A percentile compares a stretch with the other conserved stretches of the same genome.
These are phyloP conservation scores for Codiaeum variegatum DNA, from an alignment of 441 rosid genomes.

Conservation along the genomic window DNA sequence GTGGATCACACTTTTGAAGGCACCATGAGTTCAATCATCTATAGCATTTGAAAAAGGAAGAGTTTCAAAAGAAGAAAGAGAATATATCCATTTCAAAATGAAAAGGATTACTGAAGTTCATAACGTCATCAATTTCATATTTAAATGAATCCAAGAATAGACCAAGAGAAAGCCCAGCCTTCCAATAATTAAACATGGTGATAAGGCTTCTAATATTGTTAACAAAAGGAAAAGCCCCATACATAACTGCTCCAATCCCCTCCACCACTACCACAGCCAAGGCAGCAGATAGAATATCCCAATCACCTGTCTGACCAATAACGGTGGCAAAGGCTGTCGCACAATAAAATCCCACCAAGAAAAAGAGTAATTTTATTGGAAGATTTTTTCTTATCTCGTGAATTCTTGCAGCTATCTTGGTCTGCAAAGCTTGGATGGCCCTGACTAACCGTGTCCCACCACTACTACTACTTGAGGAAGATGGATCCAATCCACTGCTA, in stretches of 20 bases:
- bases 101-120: slow-evolving; percentile 23
- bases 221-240: slow-evolving; percentile 47
- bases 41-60: background rate
- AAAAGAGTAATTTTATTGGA: slow-evolving; percentile 63
- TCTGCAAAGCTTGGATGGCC: slow-evolving; percentile 51
- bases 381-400: slow-evolving; percentile 57
- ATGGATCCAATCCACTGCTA: slow-evolving; percentile 52
- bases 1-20: background rate
- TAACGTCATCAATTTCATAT: slow-evolving; percentile 42
- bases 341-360: slow-evolving; percentile 82
- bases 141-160: slow-evolving; percentile 92
- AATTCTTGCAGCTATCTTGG: slow-evolving; percentile 46
- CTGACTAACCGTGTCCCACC: slow-evolving; percentile 58
- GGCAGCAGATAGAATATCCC: slow-evolving; percentile 91
- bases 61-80: slow-evolving; percentile 26
- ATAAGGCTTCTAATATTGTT: slow-evolving; percentile 46
- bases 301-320: slow-evolving; percentile 92
- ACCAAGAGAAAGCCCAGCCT: slow-evolving; percentile 82
- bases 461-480: slow-evolving; percentile 38
- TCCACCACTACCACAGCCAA: slow-evolving; percentile 74
- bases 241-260: slow-evolving; percentile 84
- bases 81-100: slow-evolving; percentile 32
- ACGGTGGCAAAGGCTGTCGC: slow-evolving; percentile 86
- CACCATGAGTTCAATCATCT: background rate
- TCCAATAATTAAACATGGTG: slow-evolving; percentile 81